These are phyloP conservation scores for Marchantia polymorpha DNA, from an alignment of 225 moss, liverwort and hornwort genomes.

Conservation along the genomic window DNA sequence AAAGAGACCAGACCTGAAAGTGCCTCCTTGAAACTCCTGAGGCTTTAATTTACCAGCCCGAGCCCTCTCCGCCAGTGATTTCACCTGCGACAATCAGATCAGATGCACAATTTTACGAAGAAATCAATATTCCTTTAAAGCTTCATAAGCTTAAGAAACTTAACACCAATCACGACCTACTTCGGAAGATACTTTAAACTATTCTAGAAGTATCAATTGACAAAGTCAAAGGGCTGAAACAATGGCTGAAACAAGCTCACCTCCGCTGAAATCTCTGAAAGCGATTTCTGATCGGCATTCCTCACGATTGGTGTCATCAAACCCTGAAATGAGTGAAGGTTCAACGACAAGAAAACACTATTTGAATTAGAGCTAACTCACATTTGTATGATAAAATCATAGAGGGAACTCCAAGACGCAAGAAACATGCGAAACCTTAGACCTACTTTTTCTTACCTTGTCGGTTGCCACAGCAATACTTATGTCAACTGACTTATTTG, in stretches of 20 bases:
- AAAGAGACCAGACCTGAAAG: constrained; percentile 67
- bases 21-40: constrained; percentile 97
- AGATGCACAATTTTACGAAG: not conserved
- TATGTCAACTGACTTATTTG: constrained; percentile 71
- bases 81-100: constrained; percentile 49
- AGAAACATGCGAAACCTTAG: not conserved
- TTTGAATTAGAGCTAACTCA: too few relatives aligned
- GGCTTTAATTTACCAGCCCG: constrained; percentile 86
- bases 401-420: not conserved
- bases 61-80: constrained; percentile 83
- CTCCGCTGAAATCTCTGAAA: constrained; percentile 80
- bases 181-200: too few relatives aligned
- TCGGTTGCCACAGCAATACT: constrained; percentile 92
- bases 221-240: not conserved
- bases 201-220: constrained; percentile 4
- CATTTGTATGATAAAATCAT: not conserved
- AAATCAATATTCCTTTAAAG: not conserved
- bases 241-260: constrained; percentile 31
- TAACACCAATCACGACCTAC: not conserved
- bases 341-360: too few relatives aligned
- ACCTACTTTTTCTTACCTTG: constrained; percentile 45
- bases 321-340: constrained; percentile 47
- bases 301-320: constrained; percentile 89
- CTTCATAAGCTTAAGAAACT: not conserved
- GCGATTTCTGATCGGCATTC: constrained; percentile 81